Evolutionary conservation across 768 basidiomycete genomes (phyloP).

Genomic region (Suillus ampliporus): DNA sequence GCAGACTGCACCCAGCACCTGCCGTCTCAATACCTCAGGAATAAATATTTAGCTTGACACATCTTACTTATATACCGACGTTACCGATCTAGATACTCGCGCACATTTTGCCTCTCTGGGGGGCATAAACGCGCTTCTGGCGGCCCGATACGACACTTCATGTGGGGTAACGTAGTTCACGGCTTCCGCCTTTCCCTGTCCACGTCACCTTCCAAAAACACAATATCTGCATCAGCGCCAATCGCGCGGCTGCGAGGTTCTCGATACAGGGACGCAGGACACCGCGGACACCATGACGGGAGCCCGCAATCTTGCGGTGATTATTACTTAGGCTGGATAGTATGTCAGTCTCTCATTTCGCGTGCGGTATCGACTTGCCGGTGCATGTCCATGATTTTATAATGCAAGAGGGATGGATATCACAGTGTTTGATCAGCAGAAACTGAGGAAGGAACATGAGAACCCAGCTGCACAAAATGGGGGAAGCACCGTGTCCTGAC

Average conservation of each 20-base stretch:
- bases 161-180: constrained; percentile 23
- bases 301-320: constrained; percentile 7
- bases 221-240: constrained; percentile 17
- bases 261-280: constrained; percentile 16
- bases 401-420: neutral
- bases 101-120: constrained; percentile 24
- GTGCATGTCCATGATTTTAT: constrained; percentile 2
- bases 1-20: neutral
- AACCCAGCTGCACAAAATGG: neutral
- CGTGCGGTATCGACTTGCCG: neutral
- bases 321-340: neutral
- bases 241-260: constrained; percentile 27
- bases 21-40: neutral
- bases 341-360: constrained; percentile 6
- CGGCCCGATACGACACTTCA: constrained; percentile 14
- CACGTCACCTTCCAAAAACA: constrained; percentile 23
- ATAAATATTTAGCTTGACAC: neutral
- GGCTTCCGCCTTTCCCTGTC: constrained; percentile 15
- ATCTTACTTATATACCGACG: neutral
- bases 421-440: neutral
- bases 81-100: neutral
- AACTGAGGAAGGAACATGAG: neutral
- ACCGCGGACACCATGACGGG: constrained; percentile 22
- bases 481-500: neutral
- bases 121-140: constrained; percentile 23